Conservation (phyloP, 495 filamentous ascomycete species). For the Aspergillus nidulans region DNA sequence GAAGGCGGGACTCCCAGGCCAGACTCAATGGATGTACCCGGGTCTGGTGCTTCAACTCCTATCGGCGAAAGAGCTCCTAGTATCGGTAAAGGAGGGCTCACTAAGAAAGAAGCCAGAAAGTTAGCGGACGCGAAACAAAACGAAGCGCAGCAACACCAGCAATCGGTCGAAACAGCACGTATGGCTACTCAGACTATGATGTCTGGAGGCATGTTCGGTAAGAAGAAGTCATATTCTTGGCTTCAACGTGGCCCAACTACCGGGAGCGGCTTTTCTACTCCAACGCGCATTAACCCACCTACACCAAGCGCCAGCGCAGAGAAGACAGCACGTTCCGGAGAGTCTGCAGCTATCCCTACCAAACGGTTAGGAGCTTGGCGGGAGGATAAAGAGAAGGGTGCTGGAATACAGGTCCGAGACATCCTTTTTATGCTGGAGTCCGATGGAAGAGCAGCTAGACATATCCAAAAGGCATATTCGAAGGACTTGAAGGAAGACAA, state of each 20-base stretch:
- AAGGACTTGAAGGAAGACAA: slow-evolving; percentile 44
- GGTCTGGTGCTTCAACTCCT: slow-evolving; percentile 40
- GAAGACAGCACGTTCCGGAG: slow-evolving; percentile 27
- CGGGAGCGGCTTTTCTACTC: slow-evolving; percentile 38
- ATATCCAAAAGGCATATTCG: slow-evolving; percentile 43
- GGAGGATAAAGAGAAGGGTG: slow-evolving; percentile 45
- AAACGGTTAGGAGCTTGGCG: slow-evolving; percentile 45
- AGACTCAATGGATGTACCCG: slow-evolving; percentile 35
- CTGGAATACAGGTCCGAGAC: slow-evolving; percentile 47
- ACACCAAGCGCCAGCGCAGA: slow-evolving; percentile 33
- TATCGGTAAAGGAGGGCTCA: slow-evolving; percentile 52
- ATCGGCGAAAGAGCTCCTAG: slow-evolving; percentile 41
- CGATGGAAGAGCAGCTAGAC: slow-evolving; percentile 41
- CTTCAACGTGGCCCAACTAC: slow-evolving; percentile 32
- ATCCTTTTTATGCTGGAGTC: slow-evolving; percentile 48
- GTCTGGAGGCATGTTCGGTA: slow-evolving; percentile 40
- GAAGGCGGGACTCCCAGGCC: slow-evolving; percentile 29
- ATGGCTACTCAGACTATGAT: slow-evolving; percentile 44
- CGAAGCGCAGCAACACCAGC: slow-evolving; percentile 48
- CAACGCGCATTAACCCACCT: slow-evolving; percentile 32
- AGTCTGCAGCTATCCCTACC: slow-evolving; percentile 21
- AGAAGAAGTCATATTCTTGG: slow-evolving; percentile 47
- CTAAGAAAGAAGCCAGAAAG: slow-evolving; percentile 52
- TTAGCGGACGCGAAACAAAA: slow-evolving; percentile 44
- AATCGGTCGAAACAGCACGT: slow-evolving; percentile 46